Base-by-base conservation (phyloP, 768 basidiomycete species). In the Mycena rebaudengoi region DNA sequence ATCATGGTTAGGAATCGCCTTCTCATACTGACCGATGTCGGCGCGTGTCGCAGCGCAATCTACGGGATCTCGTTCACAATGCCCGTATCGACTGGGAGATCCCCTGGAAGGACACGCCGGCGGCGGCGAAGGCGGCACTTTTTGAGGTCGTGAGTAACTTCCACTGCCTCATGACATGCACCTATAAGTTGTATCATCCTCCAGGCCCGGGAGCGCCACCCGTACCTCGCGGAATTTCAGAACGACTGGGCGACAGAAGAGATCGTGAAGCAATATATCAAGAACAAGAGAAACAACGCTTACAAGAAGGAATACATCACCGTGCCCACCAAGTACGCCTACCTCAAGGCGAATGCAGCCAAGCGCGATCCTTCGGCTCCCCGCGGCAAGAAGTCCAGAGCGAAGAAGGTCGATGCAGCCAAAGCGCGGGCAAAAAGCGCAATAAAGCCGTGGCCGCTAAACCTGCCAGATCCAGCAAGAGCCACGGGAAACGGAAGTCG, bases 231-330 rank as follows among this genome's bases (percentile, higher is more conserved):
- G 28, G 39, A 23, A 1, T 60, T 23, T 40, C 5, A 26, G 10
- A 69, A 71, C 45, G 70, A 74, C 37, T 74, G 69, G 72, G 73
- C 73, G 2, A 73, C 70, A 4, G 65, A 74, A 30, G 68, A 63
- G 11, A 49, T 74, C 7, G 60, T 60, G 0, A 54, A 55, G n/a
- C 73, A 73, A 39, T 71, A 57, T 35, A 66, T 70, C 29, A 60
- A 64, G 21, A 71, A 73, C 28, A 64, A 65, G n/a, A 51, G 63
- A 14, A 46, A 45, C 33, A 45, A 56, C 23, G 50, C 48, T 11
- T 69, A 69, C 51, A 33, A 49, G 32, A 29, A 69, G 12, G 66
- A 67, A 1, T 50, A n/a, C n/a, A 57, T 74, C 21, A 54, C 65
- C 2, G 41, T 52, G 1, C 57, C 70, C 6, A 41, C 52, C 14